Evolutionary conservation across 108 stramenopile genomes (phyloP).

Genomic region (Craspedostauros australis): DNA sequence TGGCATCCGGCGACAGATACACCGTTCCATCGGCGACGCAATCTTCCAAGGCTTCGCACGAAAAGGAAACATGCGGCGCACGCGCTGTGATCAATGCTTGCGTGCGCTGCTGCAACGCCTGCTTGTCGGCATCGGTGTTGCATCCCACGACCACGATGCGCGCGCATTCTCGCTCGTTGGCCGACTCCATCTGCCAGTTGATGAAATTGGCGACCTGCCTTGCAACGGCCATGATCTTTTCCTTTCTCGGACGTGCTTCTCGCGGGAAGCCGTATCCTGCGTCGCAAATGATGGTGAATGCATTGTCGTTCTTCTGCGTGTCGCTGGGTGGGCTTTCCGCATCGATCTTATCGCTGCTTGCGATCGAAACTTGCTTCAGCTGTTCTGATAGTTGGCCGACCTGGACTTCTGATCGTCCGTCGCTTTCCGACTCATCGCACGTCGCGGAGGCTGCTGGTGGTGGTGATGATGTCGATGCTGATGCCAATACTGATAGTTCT

Average conservation of each 20-base stretch:
- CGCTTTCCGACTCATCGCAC: too few species aligned
- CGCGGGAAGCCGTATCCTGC: conserved; percentile 77
- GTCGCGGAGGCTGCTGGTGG: too few species aligned
- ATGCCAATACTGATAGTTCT: too few species aligned
- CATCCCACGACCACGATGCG: conserved; percentile 23
- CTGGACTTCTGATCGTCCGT: too few species aligned
- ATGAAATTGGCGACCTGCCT: conserved; percentile 66
- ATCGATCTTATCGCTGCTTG: too few species aligned
- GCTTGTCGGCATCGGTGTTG: conserved; percentile 18
- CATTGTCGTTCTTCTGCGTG: too few species aligned
- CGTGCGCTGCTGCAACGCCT: conserved; percentile 35
- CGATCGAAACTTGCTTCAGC: too few species aligned
- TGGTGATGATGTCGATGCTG: too few species aligned
- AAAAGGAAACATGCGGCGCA: conserved; percentile 18
- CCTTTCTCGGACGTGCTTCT: conserved; percentile 58
- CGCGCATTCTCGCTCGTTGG: conserved; percentile 3
- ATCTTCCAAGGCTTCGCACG: conserved; percentile 28
- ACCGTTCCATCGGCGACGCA: conserved; percentile 9
- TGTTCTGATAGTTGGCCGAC: too few species aligned
- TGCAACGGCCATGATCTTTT: conserved; percentile 64
- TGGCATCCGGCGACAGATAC: conserved; percentile 81
- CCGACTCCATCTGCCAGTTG: conserved; percentile 38
- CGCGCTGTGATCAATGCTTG: conserved; percentile 1
- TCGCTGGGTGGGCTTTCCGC: too few species aligned
- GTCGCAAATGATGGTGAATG: conserved; percentile 76